A percentile compares a stretch with the other conserved stretches of the same genome.
Evolutionary conservation across 1,139 yeast genomes (phyloP).

Genomic region (Nadsonia starkeyi-henricii): DNA sequence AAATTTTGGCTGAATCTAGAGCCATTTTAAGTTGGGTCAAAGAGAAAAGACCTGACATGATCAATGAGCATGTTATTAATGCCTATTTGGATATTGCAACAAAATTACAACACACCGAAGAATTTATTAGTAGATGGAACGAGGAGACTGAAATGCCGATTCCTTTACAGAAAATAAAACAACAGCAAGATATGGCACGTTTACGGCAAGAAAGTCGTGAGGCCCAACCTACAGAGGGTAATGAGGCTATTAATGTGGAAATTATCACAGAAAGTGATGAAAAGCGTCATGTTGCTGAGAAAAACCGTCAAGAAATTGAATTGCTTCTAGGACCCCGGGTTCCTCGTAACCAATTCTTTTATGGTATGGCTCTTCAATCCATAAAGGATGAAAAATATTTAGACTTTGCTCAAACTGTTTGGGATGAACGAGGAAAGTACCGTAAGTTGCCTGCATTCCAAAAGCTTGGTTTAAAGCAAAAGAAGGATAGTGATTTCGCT

Average conservation of each 20-base stretch:
- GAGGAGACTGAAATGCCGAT: conserved; percentile 27
- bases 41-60: conserved; percentile 28
- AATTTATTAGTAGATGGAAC: conserved; percentile 39
- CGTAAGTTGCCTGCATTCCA: conserved; percentile 40
- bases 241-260: conserved; percentile 10
- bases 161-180: not conserved
- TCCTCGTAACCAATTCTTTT: conserved; percentile 39
- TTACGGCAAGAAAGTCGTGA: conserved; percentile 8
- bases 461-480: conserved; percentile 13
- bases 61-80: conserved; percentile 33
- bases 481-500: not conserved
- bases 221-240: conserved; percentile 11
- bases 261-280: conserved; percentile 11
- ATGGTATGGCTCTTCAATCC: conserved; percentile 51
- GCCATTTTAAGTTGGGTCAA: conserved; percentile 58
- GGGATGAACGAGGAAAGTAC: conserved; percentile 68
- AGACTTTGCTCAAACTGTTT: conserved; percentile 46
- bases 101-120: conserved; percentile 29
- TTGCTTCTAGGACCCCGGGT: conserved; percentile 11
- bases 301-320: not conserved
- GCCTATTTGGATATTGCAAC: conserved; percentile 44
- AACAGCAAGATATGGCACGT: not conserved
- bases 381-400: conserved; percentile 42
- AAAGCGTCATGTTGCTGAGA: not conserved
- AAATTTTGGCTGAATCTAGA: conserved; percentile 57